Conservation (phyloP, 129 eudicot species). For the Centella asiatica region DNA sequence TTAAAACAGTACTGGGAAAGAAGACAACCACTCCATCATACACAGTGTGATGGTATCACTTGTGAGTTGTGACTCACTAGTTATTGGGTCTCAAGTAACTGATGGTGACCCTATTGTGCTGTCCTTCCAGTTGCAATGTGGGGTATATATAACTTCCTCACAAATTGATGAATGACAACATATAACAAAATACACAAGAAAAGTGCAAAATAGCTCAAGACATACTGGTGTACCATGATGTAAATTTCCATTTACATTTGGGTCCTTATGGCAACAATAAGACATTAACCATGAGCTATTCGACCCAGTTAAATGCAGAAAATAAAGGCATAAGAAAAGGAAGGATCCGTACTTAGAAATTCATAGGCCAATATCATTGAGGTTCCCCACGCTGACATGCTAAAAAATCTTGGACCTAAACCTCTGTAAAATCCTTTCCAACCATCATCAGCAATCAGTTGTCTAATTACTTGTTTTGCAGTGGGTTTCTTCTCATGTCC, state of each 20-base stretch:
- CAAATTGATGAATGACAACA: too few relatives aligned
- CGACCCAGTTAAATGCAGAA: neutral
- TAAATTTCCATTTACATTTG: neutral
- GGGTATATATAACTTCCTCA: too few relatives aligned
- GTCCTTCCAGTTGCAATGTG: neutral
- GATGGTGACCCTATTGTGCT: neutral
- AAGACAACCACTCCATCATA: too few relatives aligned
- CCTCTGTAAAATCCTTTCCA: slow-evolving; percentile 92
- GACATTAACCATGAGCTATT: neutral
- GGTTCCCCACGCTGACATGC: slow-evolving; percentile 99
- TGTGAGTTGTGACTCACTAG: too few relatives aligned
- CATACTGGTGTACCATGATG: neutral
- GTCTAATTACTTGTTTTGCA: slow-evolving; percentile 62
- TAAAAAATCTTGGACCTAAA: slow-evolving; percentile 94
- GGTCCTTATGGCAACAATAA: neutral
- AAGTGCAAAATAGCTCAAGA: too few relatives aligned
- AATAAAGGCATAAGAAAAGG: neutral
- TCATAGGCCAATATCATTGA: slow-evolving; percentile 96
- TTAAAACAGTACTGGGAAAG: neutral
- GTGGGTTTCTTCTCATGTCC: slow-evolving; percentile 63
- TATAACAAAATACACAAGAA: neutral
- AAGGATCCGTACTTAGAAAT: slow-evolving; percentile 62
- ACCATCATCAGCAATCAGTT: slow-evolving; percentile 77
- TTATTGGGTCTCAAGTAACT: neutral
- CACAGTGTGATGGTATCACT: too few relatives aligned